A percentile compares a stretch with the other conserved stretches of the same genome.
Evolutionary conservation across 768 basidiomycete species (phyloP).

Genomic region (Porpolomopsis calyptriformis): DNA sequence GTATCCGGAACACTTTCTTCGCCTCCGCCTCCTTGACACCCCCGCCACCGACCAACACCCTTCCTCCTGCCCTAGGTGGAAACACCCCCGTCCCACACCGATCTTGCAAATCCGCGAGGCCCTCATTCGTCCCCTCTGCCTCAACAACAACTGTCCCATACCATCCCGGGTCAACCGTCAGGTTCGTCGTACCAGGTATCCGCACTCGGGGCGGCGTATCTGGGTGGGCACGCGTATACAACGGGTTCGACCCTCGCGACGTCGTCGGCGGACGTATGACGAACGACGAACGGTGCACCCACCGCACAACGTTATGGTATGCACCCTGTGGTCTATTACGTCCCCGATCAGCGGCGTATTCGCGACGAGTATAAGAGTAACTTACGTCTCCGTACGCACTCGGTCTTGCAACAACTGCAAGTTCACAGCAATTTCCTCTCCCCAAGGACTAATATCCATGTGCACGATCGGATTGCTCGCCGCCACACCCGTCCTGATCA

Average conservation of each 20-base stretch:
- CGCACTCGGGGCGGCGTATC: conserved; percentile 28
- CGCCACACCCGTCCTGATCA: conserved; percentile 52
- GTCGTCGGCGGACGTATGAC: conserved; percentile 41
- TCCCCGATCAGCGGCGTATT: conserved; percentile 5
- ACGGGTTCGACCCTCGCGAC: conserved; percentile 21
- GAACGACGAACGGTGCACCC: conserved; percentile 77
- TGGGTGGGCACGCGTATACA: conserved; percentile 20
- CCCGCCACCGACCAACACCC: conserved; percentile 28
- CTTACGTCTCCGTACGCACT: conserved; percentile 72
- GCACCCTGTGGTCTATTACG: conserved; percentile 59
- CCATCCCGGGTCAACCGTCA: conserved; percentile 70
- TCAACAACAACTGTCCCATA: conserved; percentile 76
- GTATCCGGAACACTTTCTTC: conserved; percentile 55
- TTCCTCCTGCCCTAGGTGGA: conserved; percentile 45
- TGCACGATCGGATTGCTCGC: conserved; percentile 55
- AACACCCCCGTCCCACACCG: conserved; percentile 62
- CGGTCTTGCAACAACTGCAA: conserved; percentile 71
- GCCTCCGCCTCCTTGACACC: conserved; percentile 26
- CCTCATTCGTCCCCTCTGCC: conserved; percentile 81
- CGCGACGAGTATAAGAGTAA: conserved; percentile 9
- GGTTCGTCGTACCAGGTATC: conserved; percentile 43
- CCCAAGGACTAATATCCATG: conserved; percentile 71
- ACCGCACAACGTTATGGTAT: conserved; percentile 72
- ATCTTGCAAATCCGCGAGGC: conserved; percentile 63
- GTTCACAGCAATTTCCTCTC: conserved; percentile 61